Base-by-base conservation (phyloP, 495 filamentous ascomycete species). In the Neurospora sp. region DNA sequence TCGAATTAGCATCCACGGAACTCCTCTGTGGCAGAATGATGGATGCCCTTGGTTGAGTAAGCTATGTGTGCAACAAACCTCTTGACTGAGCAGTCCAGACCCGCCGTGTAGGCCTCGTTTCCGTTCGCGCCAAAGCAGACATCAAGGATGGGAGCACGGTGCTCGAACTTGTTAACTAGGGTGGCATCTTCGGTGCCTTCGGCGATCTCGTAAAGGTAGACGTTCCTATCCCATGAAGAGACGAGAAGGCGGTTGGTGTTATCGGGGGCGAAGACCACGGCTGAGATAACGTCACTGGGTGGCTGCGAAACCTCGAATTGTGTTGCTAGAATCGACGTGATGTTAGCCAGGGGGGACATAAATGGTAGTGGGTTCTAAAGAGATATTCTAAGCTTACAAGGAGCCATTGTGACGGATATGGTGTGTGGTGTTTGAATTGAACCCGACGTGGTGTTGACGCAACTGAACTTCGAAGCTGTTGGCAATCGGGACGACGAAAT, bases 141-240 rank as follows among this genome's bases (percentile, higher is more conserved):
- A 80, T 96, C 93, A 39, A 98, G 85, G 31, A 98, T 91, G 0
- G 96, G 94, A 9, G 93, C 94, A 71, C 89, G 90, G 80, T 96
- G 91, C 81, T 92, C 89, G 79, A 91, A 93, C 75, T 89, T 93
- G 71, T 88, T 84, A 31, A 94, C 78, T 27, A 96, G 86, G 16
- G 74, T 79, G 10, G 87, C 89, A 73, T 89, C 87, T 45, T 90
- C 89, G 61, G 86, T 84, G 74, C 87, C 85, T 40, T 74, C 73
- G 72, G 75, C 73, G 20, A 86, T 87, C 77, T 97, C 91, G 85
- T 99, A 99, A 53, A 97, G 88, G 81, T 97, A 97, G 35, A 96
- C 89, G 81, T 92, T 87, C 81, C 89, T 93, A 81, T 98, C 96
- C 96, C 96, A 99, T 71, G 95, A 99, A 10, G 95, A 92, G 77